A percentile compares a stretch with the other conserved stretches of the same genome.
These are phyloP conservation scores for Candida corydali DNA, from an alignment of 805 yeast species.

Conservation along the genomic window DNA sequence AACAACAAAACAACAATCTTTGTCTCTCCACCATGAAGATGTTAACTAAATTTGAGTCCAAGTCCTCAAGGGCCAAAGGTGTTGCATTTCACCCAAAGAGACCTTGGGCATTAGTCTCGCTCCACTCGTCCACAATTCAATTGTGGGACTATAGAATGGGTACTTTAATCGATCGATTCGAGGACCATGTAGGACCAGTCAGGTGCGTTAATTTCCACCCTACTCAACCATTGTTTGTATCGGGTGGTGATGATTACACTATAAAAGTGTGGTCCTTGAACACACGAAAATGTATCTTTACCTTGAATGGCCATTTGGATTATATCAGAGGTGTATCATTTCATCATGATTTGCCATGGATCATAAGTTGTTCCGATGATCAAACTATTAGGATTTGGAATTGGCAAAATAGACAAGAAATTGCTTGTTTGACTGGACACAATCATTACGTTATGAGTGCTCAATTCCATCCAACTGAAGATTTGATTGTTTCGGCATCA, in stretches of 20 bases:
- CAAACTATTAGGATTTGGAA: slow-evolving; percentile 99
- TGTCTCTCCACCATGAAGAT: slow-evolving; percentile 55
- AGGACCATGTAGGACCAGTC: slow-evolving; percentile 98
- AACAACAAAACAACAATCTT: slow-evolving; percentile 5
- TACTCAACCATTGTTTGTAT: slow-evolving; percentile 93
- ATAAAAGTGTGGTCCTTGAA: slow-evolving; percentile 95
- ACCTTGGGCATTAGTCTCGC: slow-evolving; percentile 94
- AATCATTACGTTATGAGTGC: slow-evolving; percentile 98
- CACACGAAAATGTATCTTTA: slow-evolving; percentile 86
- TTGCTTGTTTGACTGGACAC: slow-evolving; percentile 96
- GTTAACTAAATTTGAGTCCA: slow-evolving; percentile 82
- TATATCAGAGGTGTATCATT: slow-evolving; percentile 91
- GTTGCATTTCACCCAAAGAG: slow-evolving; percentile 94
- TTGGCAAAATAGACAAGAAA: slow-evolving; percentile 98
- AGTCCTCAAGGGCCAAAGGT: slow-evolving; percentile 96
- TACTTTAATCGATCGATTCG: slow-evolving; percentile 89
- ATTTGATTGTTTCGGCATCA: slow-evolving; percentile 90
- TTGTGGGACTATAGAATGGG: slow-evolving; percentile 99
- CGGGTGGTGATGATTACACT: slow-evolving; percentile 96
- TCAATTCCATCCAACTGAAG: slow-evolving; percentile 94
- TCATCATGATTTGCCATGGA: slow-evolving; percentile 97
- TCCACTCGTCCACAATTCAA: slow-evolving; percentile 97
- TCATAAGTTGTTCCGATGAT: slow-evolving; percentile 92
- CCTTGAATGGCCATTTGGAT: slow-evolving; percentile 90
- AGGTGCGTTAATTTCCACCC: slow-evolving; percentile 96